Evolutionary conservation across 176 grass and related monocot genomes (phyloP).

Genomic region (Carex kokanica): DNA sequence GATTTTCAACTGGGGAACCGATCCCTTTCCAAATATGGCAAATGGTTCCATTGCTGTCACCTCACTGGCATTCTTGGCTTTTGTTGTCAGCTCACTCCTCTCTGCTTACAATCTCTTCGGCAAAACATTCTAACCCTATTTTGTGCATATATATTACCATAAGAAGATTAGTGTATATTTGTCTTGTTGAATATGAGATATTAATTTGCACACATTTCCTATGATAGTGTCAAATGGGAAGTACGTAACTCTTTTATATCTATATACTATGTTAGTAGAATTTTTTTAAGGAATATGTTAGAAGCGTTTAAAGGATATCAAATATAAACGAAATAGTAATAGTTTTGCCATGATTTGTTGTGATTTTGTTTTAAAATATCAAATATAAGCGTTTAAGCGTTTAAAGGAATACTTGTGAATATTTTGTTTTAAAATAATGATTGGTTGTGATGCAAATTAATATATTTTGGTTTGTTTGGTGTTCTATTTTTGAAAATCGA

Average conservation of each 20-base stretch:
- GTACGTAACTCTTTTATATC: neutral
- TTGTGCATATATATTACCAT: neutral
- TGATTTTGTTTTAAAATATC: too few relatives aligned
- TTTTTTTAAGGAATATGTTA: neutral
- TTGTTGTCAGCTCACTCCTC: conserved; percentile 70
- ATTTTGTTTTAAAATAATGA: too few relatives aligned
- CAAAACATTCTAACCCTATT: conserved; percentile 37
- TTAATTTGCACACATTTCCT: neutral
- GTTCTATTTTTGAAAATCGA: too few relatives aligned
- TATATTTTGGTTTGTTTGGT: too few relatives aligned
- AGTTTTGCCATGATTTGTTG: neutral
- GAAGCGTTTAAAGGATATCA: neutral
- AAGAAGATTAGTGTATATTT: conserved; percentile 1
- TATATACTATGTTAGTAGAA: neutral
- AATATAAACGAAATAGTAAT: neutral
- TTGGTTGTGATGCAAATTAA: too few relatives aligned
- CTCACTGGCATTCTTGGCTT: conserved; percentile 74
- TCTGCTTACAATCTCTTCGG: conserved; percentile 89
- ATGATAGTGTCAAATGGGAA: neutral
- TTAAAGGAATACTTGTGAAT: too few relatives aligned
- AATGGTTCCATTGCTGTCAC: conserved; percentile 77
- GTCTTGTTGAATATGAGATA: neutral
- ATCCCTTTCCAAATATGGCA: conserved; percentile 75
- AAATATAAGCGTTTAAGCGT: too few relatives aligned
- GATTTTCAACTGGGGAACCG: conserved; percentile 81